Evolutionary conservation across 352 stramenopile species (phyloP).

Genomic region (Globisporangium yorkense): DNA sequence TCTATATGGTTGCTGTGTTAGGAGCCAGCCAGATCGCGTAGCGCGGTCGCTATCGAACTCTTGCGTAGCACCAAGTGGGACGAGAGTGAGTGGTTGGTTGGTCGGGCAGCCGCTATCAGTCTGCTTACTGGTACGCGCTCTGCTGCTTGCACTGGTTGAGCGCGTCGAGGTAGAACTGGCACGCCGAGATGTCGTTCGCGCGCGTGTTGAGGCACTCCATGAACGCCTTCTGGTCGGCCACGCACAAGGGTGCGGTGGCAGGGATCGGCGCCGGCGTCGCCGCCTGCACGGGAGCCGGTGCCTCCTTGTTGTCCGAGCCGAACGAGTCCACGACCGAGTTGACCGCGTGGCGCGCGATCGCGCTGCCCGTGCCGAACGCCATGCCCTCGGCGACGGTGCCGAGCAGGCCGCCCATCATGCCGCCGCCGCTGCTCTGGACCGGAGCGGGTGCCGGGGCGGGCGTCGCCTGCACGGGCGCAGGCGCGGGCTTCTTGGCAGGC

Average conservation of each 20-base stretch:
- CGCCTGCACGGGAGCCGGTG: not conserved
- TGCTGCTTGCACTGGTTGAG: constrained; percentile 83
- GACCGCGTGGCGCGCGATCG: constrained; percentile 90
- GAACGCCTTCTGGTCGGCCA: constrained; percentile 70
- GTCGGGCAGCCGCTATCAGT: not conserved
- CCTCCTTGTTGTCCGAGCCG: constrained; percentile 40
- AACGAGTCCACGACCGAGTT: constrained; percentile 64
- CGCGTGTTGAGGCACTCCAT: constrained; percentile 74
- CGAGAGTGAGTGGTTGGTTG: not conserved
- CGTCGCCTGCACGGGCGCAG: constrained; percentile 29
- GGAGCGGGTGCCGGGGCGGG: constrained; percentile 22
- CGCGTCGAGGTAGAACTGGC: constrained; percentile 82
- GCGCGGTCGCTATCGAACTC: no score
- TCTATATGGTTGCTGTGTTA: no score
- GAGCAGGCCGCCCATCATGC: constrained; percentile 90
- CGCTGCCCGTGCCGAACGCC: constrained; percentile 94
- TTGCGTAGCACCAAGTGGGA: no score
- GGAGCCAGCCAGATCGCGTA: no score
- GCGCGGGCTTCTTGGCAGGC: constrained; percentile 4
- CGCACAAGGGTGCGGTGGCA: constrained; percentile 28
- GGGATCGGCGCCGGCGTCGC: constrained; percentile 11
- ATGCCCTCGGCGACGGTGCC: constrained; percentile 95
- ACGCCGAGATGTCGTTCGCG: constrained; percentile 71
- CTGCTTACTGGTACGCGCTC: constrained; percentile 42
- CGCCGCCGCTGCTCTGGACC: constrained; percentile 27